Conservation (phyloP, 202 grass and related monocot species). For the Digitaria exilis region DNA sequence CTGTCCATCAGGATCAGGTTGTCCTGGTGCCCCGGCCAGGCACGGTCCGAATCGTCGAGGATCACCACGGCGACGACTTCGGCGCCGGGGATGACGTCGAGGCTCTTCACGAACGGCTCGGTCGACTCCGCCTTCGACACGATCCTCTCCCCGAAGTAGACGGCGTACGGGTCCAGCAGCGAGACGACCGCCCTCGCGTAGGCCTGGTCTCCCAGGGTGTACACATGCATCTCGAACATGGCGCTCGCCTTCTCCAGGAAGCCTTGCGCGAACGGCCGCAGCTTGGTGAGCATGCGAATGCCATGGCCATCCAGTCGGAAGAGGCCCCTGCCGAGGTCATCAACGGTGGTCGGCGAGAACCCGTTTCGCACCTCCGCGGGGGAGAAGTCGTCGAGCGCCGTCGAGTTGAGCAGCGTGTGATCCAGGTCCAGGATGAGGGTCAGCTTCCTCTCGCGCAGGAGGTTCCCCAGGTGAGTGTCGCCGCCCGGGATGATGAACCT, state of each 20-base stretch:
- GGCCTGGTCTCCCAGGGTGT: slow-evolving; percentile 49
- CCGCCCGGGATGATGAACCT: background rate
- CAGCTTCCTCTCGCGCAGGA: slow-evolving; percentile 54
- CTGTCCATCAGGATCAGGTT: slow-evolving; percentile 69
- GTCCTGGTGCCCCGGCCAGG: slow-evolving; percentile 59
- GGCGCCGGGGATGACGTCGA: slow-evolving; percentile 69
- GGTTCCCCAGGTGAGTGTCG: slow-evolving; percentile 18
- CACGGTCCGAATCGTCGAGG: slow-evolving; percentile 60
- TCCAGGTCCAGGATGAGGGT: slow-evolving; percentile 71
- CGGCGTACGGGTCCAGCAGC: slow-evolving; percentile 63
- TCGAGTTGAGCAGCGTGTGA: slow-evolving; percentile 63
- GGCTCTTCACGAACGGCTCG: slow-evolving; percentile 43
- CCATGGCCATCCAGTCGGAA: slow-evolving; percentile 27
- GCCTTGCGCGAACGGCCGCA: slow-evolving; percentile 57
- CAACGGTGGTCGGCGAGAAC: background rate
- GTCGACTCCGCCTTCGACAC: slow-evolving; percentile 58
- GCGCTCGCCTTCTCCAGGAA: slow-evolving; percentile 56
- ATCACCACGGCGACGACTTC: slow-evolving; percentile 54
- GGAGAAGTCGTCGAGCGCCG: slow-evolving; percentile 35
- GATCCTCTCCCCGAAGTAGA: slow-evolving; percentile 61
- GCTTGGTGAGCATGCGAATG: slow-evolving; percentile 49
- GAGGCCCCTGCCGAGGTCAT: slow-evolving; percentile 50
- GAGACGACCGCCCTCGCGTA: slow-evolving; percentile 53
- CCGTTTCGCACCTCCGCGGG: slow-evolving; percentile 30
- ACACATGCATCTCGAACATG: slow-evolving; percentile 71